Base-by-base conservation (phyloP, 805 yeast genomes). In the Teunomyces tritomae region DNA sequence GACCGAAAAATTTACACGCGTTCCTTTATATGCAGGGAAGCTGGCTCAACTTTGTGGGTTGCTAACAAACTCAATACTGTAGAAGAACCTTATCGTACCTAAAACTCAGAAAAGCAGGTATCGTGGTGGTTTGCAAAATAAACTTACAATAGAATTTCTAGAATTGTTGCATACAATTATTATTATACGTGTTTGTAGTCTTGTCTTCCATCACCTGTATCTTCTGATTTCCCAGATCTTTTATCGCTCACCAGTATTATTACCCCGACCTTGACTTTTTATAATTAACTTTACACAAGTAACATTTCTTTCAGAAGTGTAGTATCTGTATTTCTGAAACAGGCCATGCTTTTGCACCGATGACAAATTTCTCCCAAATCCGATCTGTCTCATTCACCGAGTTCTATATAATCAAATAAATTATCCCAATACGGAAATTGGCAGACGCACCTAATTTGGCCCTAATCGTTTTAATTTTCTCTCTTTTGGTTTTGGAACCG, bases 1-100 rank as follows among this genome's bases (percentile, higher is more conserved):
- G n/a, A 17, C 40, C 40, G 29, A 37, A 37, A 37, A 37, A 37
- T 35, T 35, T 35, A 35, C 39, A 35, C 40, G 40, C 40, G 40
- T 37, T 20, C 10, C 17, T 6, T 20, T 37, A 37, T 37, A 26
- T 37, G 29, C 29, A 37, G 36, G 36, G 1, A 6, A 24, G 36
- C 36, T 33, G 17, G 17, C 16, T 10, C 17, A 20, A 20, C 24
- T 20, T 20, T 20, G 24, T 20, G 34, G 17, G 17, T 32, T 32
- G 34, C 34, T 32, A 6, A 16, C 34, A 32, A 13, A 13, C 14
- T 13, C 17, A 16, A 8, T 14, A 13, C 8, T 13, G 24, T 20
- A 20, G 6, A 20, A 20, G 24, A 20, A 20, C 24, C 6, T 20
- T 20, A 20, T 20, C 24, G 6, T 20, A 20, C 6, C 24, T 32